Percentiles rank a stretch among this genome's conserved stretches.
These are phyloP conservation scores for Pneumocystis jirovecii DNA, from an alignment of 1,139 yeast species.

Conservation along the genomic window DNA sequence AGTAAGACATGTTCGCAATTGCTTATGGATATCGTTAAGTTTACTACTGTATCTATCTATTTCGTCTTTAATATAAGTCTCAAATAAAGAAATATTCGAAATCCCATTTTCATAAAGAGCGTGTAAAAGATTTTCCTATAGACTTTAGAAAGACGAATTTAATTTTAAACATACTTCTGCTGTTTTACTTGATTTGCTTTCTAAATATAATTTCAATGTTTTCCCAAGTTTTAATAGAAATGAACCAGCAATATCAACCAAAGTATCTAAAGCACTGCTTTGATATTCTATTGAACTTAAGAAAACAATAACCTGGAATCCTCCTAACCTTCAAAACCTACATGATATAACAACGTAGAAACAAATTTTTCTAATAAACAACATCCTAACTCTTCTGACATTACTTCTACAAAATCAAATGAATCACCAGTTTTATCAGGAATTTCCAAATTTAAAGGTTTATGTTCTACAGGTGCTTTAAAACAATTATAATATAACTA, in stretches of 20 bases:
- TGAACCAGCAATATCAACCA: slow-evolving; percentile 72
- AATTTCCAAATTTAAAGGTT: slow-evolving; percentile 41
- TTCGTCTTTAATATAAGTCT: slow-evolving; percentile 60
- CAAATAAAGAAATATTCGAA: slow-evolving; percentile 60
- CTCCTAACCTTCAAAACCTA: slow-evolving; percentile 54
- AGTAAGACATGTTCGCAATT: slow-evolving; percentile 20
- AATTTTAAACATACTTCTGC: neutral
- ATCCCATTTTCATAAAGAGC: slow-evolving; percentile 75
- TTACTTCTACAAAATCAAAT: neutral
- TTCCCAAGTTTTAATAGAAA: slow-evolving; percentile 62
- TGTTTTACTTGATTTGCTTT: neutral
- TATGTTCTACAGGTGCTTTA: slow-evolving; percentile 37
- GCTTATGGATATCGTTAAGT: slow-evolving; percentile 50
- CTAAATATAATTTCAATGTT: slow-evolving; percentile 56
- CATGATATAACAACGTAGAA: slow-evolving; percentile 74
- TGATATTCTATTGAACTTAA: slow-evolving; percentile 35
- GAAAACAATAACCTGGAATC: neutral
- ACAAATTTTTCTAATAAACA: slow-evolving; percentile 50
- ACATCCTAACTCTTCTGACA: slow-evolving; percentile 7
- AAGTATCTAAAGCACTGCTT: slow-evolving; percentile 57
- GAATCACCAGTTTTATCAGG: neutral
- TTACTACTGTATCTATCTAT: slow-evolving; percentile 55
- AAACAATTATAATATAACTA: slow-evolving; percentile 25
- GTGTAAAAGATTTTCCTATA: slow-evolving; percentile 40
- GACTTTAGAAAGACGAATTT: slow-evolving; percentile 19